A percentile compares a stretch with the other conserved stretches of the same genome.
Evolutionary conservation across 345 rosid species (phyloP).

Genomic region (Corchorus olitorius): DNA sequence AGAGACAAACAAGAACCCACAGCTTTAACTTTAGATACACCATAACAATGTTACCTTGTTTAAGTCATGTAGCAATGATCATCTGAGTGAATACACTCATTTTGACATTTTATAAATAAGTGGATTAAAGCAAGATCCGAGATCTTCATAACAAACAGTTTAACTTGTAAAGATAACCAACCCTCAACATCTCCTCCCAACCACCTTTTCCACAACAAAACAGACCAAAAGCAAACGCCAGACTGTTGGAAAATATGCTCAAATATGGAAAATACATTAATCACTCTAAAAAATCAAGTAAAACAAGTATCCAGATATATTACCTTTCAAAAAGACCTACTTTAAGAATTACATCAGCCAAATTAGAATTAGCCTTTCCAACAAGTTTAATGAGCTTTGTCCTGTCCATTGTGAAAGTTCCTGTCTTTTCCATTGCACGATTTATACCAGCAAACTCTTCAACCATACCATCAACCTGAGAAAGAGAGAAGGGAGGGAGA

Average conservation of each 20-base stretch:
- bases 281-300: not conserved
- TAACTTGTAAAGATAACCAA: not conserved
- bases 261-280: too few species aligned
- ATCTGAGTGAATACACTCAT: not conserved
- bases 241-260: not conserved
- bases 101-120: not conserved
- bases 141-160: not conserved
- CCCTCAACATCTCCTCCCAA: not conserved
- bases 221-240: not conserved
- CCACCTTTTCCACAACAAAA: not conserved
- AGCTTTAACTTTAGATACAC: not conserved
- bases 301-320: constrained; percentile 6
- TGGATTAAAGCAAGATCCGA: not conserved
- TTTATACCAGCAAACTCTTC: constrained; percentile 95
- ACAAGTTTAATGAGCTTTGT: constrained; percentile 86
- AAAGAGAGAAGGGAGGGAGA: not conserved
- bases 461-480: constrained; percentile 90
- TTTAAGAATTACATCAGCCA: constrained; percentile 93
- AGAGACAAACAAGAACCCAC: not conserved
- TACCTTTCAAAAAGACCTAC: constrained; percentile 97
- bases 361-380: constrained; percentile 95
- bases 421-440: constrained; percentile 83
- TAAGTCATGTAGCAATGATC: not conserved
- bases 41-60: not conserved
- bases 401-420: constrained; percentile 94